Percentiles rank a stretch among this genome's conserved stretches.
phyloP scores from a whole-genome alignment of 1,284 basidiomycete genomes.

The Puccinia coronata region DNA sequence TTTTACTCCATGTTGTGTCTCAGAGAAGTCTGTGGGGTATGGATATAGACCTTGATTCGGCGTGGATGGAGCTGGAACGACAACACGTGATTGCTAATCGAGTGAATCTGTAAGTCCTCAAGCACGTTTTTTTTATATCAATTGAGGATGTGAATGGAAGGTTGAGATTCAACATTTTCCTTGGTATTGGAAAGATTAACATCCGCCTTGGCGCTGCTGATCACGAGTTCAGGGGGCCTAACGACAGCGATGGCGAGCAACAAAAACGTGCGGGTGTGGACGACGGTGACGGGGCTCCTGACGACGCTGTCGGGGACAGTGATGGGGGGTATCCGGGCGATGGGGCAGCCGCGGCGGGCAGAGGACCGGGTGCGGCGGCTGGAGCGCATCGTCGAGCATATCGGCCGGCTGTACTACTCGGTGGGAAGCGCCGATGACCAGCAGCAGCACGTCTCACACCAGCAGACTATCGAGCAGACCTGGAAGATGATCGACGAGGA shows the following conservation, averaged over 20 bases:
- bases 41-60: conserved; percentile 44
- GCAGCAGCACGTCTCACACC: background rate
- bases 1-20: too few species aligned
- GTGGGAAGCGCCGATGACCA: conserved; percentile 12
- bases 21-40: background rate
- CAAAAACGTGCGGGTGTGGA: background rate
- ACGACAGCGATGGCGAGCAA: conserved; percentile 46
- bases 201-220: conserved; percentile 31
- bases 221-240: conserved; percentile 45
- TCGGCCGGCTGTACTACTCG: conserved; percentile 39
- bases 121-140: background rate
- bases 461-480: conserved; percentile 38
- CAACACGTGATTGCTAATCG: conserved; percentile 46
- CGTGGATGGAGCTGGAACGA: conserved; percentile 46
- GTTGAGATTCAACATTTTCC: too few species aligned
- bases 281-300: conserved; percentile 22
- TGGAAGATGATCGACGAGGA: conserved; percentile 49
- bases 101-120: conserved; percentile 42
- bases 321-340: conserved; percentile 36
- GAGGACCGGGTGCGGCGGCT: conserved; percentile 31
- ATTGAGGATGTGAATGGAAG: background rate
- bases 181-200: too few species aligned
- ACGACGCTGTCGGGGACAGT: conserved; percentile 43
- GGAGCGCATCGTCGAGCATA: conserved; percentile 43
- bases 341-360: conserved; percentile 43